A percentile compares a stretch with the other conserved stretches of the same genome.
These are phyloP conservation scores for Dichotomocladium elegans DNA, from an alignment of 371 early-diverging fungal genomes.

Conservation along the genomic window DNA sequence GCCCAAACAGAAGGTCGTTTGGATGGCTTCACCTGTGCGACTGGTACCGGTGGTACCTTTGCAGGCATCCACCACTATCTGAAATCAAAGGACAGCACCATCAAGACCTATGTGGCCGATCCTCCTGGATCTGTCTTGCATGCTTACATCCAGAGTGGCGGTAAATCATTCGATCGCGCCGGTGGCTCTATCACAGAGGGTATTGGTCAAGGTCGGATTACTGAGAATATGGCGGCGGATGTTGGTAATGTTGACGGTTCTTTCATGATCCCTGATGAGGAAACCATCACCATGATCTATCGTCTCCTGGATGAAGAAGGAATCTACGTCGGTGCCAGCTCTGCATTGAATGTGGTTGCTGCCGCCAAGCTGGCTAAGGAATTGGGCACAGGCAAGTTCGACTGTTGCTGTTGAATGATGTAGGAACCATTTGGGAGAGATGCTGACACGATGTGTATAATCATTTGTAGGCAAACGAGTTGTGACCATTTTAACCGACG, in stretches of 20 bases:
- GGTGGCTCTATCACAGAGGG: constrained; percentile 85
- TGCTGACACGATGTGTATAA: background rate
- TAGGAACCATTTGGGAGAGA: background rate
- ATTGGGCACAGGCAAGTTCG: constrained; percentile 68
- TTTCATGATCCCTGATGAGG: constrained; percentile 76
- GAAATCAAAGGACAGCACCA: constrained; percentile 65
- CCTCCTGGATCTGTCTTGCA: constrained; percentile 92
- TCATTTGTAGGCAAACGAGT: constrained; percentile 52
- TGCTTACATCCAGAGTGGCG: constrained; percentile 72
- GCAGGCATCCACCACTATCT: constrained; percentile 83
- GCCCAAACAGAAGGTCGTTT: constrained; percentile 77
- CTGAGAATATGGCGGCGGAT: constrained; percentile 83
- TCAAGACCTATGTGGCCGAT: constrained; percentile 85
- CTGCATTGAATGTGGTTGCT: constrained; percentile 90
- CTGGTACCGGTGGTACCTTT: constrained; percentile 92
- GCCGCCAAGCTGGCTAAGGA: constrained; percentile 89
- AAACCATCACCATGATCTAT: constrained; percentile 80
- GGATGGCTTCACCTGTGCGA: constrained; percentile 88
- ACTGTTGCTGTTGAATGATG: background rate
- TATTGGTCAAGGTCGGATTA: constrained; percentile 94
- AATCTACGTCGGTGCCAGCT: constrained; percentile 89
- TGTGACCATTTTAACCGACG: constrained; percentile 89
- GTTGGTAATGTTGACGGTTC: constrained; percentile 81
- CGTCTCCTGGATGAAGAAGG: constrained; percentile 91
- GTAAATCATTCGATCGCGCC: constrained; percentile 61